Evolutionary conservation across 2,329 filamentous ascomycete genomes (phyloP).

Genomic region (Epichloe glyceriae): DNA sequence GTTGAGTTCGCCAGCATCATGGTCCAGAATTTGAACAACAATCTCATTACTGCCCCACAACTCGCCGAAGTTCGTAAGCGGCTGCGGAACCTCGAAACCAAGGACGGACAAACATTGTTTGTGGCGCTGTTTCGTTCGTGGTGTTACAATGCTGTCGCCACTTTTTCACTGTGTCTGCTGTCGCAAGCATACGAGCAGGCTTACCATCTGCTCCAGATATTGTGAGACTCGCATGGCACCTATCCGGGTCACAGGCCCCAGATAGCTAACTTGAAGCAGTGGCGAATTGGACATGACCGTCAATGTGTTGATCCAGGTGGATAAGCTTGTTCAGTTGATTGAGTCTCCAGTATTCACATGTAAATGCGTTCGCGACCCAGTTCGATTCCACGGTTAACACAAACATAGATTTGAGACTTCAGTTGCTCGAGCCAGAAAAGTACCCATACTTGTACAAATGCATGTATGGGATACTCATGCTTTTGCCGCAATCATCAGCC

Average conservation of each 20-base stretch:
- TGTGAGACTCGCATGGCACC: constrained; percentile 41
- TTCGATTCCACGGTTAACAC: not conserved
- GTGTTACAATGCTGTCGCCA: constrained; percentile 97
- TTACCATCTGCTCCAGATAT: constrained; percentile 89
- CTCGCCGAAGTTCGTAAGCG: constrained; percentile 81
- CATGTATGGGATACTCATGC: constrained; percentile 91
- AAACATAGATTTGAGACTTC: constrained; percentile 68
- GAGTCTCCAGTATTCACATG: constrained; percentile 98
- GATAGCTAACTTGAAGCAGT: constrained; percentile 31
- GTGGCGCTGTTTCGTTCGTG: constrained; percentile 89
- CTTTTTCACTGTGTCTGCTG: constrained; percentile 87
- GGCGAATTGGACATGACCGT: constrained; percentile 98
- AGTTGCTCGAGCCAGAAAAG: constrained; percentile 88
- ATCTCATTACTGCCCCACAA: constrained; percentile 93
- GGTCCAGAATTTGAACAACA: constrained; percentile 99
- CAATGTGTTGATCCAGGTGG: constrained; percentile 96
- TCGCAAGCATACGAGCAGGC: constrained; percentile 97
- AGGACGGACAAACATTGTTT: constrained; percentile 92
- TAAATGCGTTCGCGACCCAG: constrained; percentile 28
- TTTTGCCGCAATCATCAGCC: constrained; percentile 92
- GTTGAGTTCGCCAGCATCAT: constrained; percentile 98
- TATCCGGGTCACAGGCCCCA: not conserved
- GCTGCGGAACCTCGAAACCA: constrained; percentile 79
- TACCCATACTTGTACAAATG: constrained; percentile 96
- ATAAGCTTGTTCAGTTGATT: constrained; percentile 91